Conservation (phyloP, 768 basidiomycete genomes). For the Boletus bicolor region DNA sequence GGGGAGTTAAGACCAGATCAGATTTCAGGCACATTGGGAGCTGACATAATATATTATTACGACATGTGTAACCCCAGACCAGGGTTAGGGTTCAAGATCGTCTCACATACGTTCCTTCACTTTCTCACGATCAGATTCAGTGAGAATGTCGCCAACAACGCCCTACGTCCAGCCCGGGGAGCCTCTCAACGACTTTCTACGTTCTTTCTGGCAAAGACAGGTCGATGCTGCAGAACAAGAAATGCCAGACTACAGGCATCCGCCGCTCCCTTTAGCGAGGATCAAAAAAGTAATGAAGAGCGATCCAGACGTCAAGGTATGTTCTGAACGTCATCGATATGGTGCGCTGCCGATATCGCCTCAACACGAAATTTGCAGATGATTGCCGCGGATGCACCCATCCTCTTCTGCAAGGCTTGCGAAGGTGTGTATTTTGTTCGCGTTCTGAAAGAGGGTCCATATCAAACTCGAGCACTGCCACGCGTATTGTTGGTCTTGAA, state of each 20-base stretch:
- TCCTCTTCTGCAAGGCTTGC: conserved; percentile 96
- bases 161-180: conserved; percentile 83
- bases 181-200: conserved; percentile 81
- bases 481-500: background rate
- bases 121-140: conserved; percentile 22
- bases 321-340: conserved; percentile 19
- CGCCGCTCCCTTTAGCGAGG: conserved; percentile 85
- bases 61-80: conserved; percentile 11
- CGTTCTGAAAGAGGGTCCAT: background rate
- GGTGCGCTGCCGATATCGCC: background rate
- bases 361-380: conserved; percentile 50
- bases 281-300: conserved; percentile 99
- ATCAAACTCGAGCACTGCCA: conserved; percentile 3
- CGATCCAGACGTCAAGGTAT: conserved; percentile 92
- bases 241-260: conserved; percentile 83
- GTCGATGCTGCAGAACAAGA: conserved; percentile 85
- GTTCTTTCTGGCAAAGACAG: conserved; percentile 88
- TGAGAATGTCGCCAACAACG: conserved; percentile 34
- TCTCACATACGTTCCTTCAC: background rate
- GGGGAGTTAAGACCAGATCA: too few species aligned
- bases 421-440: conserved; percentile 66
- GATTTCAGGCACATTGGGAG: too few species aligned
- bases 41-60: too few species aligned
- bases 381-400: conserved; percentile 97
- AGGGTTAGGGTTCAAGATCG: conserved; percentile 27